Evolutionary conservation across 2,329 filamentous ascomycete genomes (phyloP).

Genomic region (Didymella segeticola): DNA sequence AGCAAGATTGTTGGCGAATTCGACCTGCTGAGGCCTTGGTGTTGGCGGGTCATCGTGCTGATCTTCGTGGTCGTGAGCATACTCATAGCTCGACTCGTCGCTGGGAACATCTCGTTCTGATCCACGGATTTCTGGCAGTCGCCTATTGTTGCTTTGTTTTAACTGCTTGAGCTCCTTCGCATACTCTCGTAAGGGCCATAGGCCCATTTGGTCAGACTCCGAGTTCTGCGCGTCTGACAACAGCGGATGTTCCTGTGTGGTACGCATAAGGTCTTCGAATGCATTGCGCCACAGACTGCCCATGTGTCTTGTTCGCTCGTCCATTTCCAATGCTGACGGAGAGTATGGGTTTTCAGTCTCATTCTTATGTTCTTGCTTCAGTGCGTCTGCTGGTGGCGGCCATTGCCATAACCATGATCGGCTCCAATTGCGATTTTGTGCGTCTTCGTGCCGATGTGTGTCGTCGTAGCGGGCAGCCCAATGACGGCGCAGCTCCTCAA

Average conservation of each 20-base stretch:
- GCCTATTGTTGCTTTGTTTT: background rate
- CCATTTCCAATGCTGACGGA: slow-evolving; percentile 60
- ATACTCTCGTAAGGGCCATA: slow-evolving; percentile 8
- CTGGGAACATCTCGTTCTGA: slow-evolving; percentile 2
- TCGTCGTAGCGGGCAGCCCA: slow-evolving; percentile 11
- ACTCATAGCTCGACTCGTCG: slow-evolving; percentile 45
- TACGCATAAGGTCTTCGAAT: slow-evolving; percentile 64
- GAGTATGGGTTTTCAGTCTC: slow-evolving; percentile 54
- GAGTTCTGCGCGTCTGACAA: slow-evolving; percentile 11
- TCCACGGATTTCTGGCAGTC: background rate
- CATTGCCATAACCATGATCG: slow-evolving; percentile 29
- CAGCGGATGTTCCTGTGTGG: slow-evolving; percentile 29
- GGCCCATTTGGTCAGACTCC: slow-evolving; percentile 23
- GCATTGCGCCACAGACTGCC: slow-evolving; percentile 61
- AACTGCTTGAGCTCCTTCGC: slow-evolving; percentile 6
- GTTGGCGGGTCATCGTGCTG: slow-evolving; percentile 46
- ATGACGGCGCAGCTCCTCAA: slow-evolving; percentile 12
- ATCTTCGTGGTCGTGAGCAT: slow-evolving; percentile 41
- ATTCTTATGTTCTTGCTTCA: slow-evolving; percentile 2
- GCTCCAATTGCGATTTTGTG: slow-evolving; percentile 14
- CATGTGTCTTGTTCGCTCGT: slow-evolving; percentile 46
- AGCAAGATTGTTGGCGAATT: slow-evolving; percentile 2
- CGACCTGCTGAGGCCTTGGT: slow-evolving; percentile 25
- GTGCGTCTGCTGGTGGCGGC: slow-evolving; percentile 25
- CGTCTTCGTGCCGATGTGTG: background rate